These are phyloP conservation scores for Zygoascus sp. DNA, from an alignment of 1,139 yeast species.

Conservation along the genomic window DNA sequence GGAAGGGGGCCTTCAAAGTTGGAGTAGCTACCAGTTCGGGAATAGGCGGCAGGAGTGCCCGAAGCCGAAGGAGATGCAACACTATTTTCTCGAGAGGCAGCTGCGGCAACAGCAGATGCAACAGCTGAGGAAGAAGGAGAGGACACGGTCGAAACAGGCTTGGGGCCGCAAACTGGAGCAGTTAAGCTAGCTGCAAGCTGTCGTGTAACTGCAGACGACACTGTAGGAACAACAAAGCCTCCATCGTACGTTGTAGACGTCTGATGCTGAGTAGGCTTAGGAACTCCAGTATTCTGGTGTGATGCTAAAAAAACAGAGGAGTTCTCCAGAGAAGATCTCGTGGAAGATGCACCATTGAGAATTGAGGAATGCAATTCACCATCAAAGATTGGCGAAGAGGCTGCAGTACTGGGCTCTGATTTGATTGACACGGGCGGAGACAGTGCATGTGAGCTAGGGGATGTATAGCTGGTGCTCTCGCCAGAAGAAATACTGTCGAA, in stretches of 20 bases:
- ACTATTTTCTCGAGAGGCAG: not conserved
- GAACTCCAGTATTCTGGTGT: not conserved
- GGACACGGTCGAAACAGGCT: not conserved
- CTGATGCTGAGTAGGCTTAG: not conserved
- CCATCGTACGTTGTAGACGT: not conserved
- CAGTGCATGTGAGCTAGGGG: constrained; percentile 10
- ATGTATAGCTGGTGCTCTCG: constrained; percentile 8
- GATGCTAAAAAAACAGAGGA: not conserved
- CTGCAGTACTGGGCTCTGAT: constrained; percentile 19
- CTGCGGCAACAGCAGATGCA: not conserved
- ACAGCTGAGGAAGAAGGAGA: not conserved
- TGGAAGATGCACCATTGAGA: not conserved
- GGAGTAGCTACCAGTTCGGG: not conserved
- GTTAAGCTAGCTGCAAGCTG: not conserved
- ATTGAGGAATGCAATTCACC: not conserved
- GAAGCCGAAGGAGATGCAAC: not conserved
- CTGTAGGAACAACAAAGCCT: not conserved
- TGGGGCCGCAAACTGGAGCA: not conserved
- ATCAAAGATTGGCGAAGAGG: constrained; percentile 17
- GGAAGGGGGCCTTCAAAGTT: constrained; percentile 38
- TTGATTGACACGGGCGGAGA: constrained; percentile 14
- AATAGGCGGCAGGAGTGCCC: not conserved
- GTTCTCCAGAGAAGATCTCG: not conserved
- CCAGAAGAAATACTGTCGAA: constrained; percentile 7
- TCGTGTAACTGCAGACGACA: not conserved